Conservation (phyloP, 495 filamentous ascomycete species). For the Sabuloglossum arenarium region DNA sequence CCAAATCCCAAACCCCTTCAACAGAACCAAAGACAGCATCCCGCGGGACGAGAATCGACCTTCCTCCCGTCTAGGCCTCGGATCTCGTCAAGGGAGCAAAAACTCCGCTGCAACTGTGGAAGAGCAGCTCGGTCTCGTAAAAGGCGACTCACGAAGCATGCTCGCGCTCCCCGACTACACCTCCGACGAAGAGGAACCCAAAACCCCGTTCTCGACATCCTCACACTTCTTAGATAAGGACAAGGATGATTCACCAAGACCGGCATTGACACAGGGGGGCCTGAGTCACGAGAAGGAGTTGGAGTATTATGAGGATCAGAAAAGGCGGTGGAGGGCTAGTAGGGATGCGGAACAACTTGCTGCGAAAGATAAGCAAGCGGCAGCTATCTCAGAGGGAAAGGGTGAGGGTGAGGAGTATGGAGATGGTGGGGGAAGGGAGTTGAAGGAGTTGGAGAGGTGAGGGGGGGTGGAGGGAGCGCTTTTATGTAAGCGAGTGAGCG, state of each 20-base stretch:
- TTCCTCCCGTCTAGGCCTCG: conserved; percentile 18
- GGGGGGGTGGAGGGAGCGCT: background rate
- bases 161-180: background rate
- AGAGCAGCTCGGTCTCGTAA: conserved; percentile 69
- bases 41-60: conserved; percentile 11
- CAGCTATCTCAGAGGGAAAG: background rate
- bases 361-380: background rate
- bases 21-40: conserved; percentile 18
- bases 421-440: background rate
- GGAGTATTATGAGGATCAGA: background rate
- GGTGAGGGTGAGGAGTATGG: background rate
- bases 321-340: background rate
- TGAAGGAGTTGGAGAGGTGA: background rate
- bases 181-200: background rate
- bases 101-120: conserved; percentile 49
- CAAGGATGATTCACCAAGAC: background rate
- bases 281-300: background rate
- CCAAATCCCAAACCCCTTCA: conserved; percentile 62
- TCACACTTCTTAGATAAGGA: too few species aligned
- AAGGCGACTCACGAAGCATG: conserved; percentile 32
- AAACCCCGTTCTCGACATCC: background rate
- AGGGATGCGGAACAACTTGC: background rate
- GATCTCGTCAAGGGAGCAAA: conserved; percentile 24
- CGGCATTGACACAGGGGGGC: too few species aligned
- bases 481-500: background rate